Evolutionary conservation across 164 flowering plant species (phyloP), one percentile per base, ranked within the genome.

Genomic region (Vitis rotundifolia): DNA sequence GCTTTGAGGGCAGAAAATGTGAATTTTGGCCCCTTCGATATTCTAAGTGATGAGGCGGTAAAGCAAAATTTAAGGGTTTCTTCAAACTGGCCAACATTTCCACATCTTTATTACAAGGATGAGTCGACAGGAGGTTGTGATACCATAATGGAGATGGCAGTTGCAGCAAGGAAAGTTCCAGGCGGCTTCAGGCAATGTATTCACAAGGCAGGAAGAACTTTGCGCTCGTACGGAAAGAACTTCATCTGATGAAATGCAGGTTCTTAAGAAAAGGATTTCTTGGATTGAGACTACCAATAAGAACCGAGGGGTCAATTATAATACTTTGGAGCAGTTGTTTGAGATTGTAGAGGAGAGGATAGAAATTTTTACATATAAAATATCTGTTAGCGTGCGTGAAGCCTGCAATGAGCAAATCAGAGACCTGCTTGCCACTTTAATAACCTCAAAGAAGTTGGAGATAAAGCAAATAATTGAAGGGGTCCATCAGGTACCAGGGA

Each of bases 21-120:
- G 49, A 75, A 66, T 50, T 95, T 93, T 70, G 94, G 92, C 29
- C 88, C 89, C 3, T 93, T 95, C 19, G 97, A 91, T 72, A 93
- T 95, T 59, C 71, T 95, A 65, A 69, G 68, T 2, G 93, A 95
- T 55, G 97, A 93, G 29, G 97, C 86, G 74, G 93, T 93, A 68
- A 84, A 97, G 76, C 91, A 90, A 74, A 96, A 96, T 2, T 62
- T 95, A 29, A 95, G 91, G 75, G 83, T 66, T 9, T 91, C 78
- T 81, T 93, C 97, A 1, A 93, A 95, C 77, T 93, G 98, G 98
- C 99, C 99, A 8, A 95, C 99, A 16, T 95, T 79, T 73, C 99
- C 99, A 19, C 85, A 82, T 73, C 77, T 94, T 37, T 94, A 92
- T 73, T 84, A 91, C 85, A 88, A 94, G 67, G 98, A 98, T 9